These are phyloP conservation scores for Candida silvicultrix DNA, from an alignment of 805 yeast genomes.

Conservation along the genomic window DNA sequence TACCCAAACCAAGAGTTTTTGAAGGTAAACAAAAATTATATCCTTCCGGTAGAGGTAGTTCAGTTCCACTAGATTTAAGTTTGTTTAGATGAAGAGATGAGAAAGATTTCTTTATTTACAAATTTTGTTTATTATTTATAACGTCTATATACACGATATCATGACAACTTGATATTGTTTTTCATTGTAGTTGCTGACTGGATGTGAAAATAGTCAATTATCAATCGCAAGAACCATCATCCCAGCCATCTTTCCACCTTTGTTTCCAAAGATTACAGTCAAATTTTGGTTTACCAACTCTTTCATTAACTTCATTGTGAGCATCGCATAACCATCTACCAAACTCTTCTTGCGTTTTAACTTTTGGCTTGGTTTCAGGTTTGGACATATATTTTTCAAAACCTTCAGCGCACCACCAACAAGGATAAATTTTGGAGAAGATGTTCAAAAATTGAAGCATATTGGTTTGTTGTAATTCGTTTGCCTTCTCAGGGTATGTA, in stretches of 20 bases:
- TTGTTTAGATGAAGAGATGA: conserved; percentile 12
- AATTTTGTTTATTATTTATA: neutral
- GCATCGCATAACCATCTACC: conserved; percentile 94
- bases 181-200: too few species aligned
- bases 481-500: conserved; percentile 70
- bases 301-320: conserved; percentile 86
- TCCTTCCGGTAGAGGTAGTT: conserved; percentile 93
- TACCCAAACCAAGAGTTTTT: conserved; percentile 86
- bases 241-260: conserved; percentile 96
- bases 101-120: neutral
- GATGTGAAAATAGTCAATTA: too few species aligned
- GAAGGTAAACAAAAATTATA: conserved; percentile 69
- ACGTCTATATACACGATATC: neutral
- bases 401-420: conserved; percentile 90
- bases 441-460: conserved; percentile 62
- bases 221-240: conserved; percentile 42
- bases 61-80: conserved; percentile 74
- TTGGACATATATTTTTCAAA: conserved; percentile 54
- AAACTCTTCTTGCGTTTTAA: conserved; percentile 64
- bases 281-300: conserved; percentile 79
- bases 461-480: conserved; percentile 55
- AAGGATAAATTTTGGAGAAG: conserved; percentile 82
- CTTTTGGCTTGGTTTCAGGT: conserved; percentile 45
- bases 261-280: conserved; percentile 88
- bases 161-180: too few species aligned